Conservation (phyloP, 2,329 filamentous ascomycete species). For the Penicillium concentricum region DNA sequence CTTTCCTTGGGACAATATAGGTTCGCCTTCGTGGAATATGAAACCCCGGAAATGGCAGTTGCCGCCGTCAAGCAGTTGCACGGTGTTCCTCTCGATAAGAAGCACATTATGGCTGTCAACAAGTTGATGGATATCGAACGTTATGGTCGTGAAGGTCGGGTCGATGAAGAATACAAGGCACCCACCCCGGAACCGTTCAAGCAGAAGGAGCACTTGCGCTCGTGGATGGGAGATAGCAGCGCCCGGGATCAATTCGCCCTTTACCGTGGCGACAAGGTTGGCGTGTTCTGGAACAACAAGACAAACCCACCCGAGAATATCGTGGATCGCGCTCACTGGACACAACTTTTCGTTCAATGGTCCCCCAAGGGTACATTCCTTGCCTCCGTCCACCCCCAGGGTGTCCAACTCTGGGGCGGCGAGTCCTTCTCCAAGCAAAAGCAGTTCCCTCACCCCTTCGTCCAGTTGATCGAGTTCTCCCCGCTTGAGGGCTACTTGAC, state of each 20-base stretch:
- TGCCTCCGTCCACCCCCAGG: conserved; percentile 91
- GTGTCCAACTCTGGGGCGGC: conserved; percentile 96
- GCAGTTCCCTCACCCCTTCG: conserved; percentile 90
- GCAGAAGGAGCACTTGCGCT: conserved; percentile 91
- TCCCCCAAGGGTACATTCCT: conserved; percentile 92
- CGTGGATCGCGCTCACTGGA: conserved; percentile 94
- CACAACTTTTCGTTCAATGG: conserved; percentile 97
- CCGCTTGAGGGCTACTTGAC: conserved; percentile 89
- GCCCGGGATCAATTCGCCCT: conserved; percentile 95
- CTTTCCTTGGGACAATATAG: conserved; percentile 46
- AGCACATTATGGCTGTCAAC: conserved; percentile 92
- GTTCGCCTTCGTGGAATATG: conserved; percentile 96
- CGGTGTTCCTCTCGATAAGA: conserved; percentile 87
- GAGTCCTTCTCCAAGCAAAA: conserved; percentile 84
- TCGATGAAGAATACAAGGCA: conserved; percentile 84
- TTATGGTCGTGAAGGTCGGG: conserved; percentile 87
- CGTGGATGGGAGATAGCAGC: conserved; percentile 84
- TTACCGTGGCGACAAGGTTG: conserved; percentile 87
- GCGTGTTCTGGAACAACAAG: conserved; percentile 98
- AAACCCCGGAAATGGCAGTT: conserved; percentile 82
- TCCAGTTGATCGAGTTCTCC: conserved; percentile 95
- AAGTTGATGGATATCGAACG: conserved; percentile 98
- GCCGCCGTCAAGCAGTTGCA: conserved; percentile 88
- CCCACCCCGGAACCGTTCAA: conserved; percentile 81
- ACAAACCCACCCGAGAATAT: conserved; percentile 83